A percentile compares a stretch with the other conserved stretches of the same genome.
phyloP scores from a whole-genome alignment of 768 basidiomycete species.

The Strobilomyces echinocephalus region DNA sequence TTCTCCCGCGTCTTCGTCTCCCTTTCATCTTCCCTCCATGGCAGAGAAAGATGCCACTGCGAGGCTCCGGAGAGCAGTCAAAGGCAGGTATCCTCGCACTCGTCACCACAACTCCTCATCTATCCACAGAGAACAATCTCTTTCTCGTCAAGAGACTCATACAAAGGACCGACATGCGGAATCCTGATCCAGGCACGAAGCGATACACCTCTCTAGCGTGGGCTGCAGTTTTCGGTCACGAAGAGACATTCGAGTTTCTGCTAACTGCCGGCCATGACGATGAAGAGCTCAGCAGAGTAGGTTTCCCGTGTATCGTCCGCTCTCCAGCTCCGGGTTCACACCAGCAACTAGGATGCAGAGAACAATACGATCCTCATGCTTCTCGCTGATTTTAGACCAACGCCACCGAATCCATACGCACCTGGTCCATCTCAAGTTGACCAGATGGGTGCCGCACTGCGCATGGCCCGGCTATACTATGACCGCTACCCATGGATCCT shows the following conservation, averaged over 20 bases:
- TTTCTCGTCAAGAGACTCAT: conserved; percentile 87
- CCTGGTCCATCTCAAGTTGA: conserved; percentile 51
- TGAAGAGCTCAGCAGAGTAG: conserved; percentile 83
- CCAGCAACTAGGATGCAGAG: conserved; percentile 67
- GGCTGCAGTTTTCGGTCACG: conserved; percentile 83
- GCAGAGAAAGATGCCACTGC: conserved; percentile 77
- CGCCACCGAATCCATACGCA: conserved; percentile 41
- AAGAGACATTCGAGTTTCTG: conserved; percentile 92
- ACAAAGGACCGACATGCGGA: conserved; percentile 83
- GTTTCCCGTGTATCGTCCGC: conserved; percentile 25
- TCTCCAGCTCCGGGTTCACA: conserved; percentile 15
- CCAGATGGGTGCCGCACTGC: conserved; percentile 64
- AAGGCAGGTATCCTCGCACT: conserved; percentile 42
- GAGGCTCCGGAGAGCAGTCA: conserved; percentile 74
- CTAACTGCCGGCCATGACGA: conserved; percentile 87
- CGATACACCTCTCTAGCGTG: conserved; percentile 88
- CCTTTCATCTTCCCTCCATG: conserved; percentile 42
- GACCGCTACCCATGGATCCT: conserved; percentile 83
- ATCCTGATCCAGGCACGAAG: conserved; percentile 72
- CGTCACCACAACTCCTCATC: conserved; percentile 10
- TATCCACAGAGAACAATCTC: conserved; percentile 80
- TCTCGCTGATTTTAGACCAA: conserved; percentile 76
- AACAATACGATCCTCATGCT: conserved; percentile 92
- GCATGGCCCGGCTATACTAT: conserved; percentile 84
- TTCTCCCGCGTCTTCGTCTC: conserved; percentile 19